phyloP scores from a whole-genome alignment of 2,329 filamentous ascomycete species.

The Neofusicoccum kwambonambiense region DNA sequence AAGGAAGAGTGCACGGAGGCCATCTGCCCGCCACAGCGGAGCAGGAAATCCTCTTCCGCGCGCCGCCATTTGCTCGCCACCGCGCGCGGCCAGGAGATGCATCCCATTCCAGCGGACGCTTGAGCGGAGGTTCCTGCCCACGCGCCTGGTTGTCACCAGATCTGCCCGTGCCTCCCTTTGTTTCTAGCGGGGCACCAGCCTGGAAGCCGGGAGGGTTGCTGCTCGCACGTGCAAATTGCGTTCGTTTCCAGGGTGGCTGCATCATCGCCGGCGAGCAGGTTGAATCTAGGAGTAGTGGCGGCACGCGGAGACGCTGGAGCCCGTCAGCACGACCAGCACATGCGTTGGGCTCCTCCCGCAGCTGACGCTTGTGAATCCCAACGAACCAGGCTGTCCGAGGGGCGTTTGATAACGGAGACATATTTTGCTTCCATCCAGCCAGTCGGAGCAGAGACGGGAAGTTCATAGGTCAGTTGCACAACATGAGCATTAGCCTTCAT shows the following conservation, averaged over 20 bases:
- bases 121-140: not conserved
- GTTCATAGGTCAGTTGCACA: not conserved
- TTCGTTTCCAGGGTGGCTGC: not conserved
- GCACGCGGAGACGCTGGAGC: not conserved
- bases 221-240: not conserved
- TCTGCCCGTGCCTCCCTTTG: not conserved
- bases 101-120: no score
- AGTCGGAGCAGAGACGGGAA: not conserved
- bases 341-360: not conserved
- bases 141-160: not conserved
- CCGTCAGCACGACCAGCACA: not conserved
- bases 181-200: no score
- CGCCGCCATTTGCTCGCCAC: not conserved
- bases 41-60: not conserved
- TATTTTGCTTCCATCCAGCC: not conserved
- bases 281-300: not conserved
- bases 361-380: slow-evolving; percentile 9
- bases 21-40: not conserved
- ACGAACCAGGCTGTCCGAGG: not conserved
- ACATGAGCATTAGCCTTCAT: not conserved
- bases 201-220: no score
- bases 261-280: not conserved
- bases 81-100: no score
- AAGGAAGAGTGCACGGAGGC: not conserved
- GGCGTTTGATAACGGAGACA: not conserved